Evolutionary conservation across 2,329 filamentous ascomycete genomes (phyloP).

Genomic region (Pseudogymnoascus sp.): DNA sequence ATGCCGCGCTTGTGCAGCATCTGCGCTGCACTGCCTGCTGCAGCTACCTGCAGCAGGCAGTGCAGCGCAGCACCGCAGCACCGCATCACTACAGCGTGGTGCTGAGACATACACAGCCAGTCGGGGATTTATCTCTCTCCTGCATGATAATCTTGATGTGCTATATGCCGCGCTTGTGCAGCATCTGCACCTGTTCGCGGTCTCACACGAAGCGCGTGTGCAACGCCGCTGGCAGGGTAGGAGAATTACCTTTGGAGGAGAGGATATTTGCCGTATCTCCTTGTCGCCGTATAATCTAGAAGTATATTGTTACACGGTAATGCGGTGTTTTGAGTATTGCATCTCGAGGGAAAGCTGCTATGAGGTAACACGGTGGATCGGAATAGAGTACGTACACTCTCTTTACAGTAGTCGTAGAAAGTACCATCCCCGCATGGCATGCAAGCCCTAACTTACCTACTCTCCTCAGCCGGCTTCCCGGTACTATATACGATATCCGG

Average conservation of each 20-base stretch:
- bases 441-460: neutral
- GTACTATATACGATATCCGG: neutral
- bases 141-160: too few relatives aligned
- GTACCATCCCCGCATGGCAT: neutral
- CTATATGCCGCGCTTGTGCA: too few relatives aligned
- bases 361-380: neutral
- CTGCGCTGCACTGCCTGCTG: too few relatives aligned
- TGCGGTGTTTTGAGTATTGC: neutral
- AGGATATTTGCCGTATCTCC: neutral
- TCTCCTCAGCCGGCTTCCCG: neutral
- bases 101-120: too few relatives aligned
- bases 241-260: too few relatives aligned
- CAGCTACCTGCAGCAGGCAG: too few relatives aligned
- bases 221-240: neutral
- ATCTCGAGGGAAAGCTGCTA: neutral
- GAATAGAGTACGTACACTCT: neutral
- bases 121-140: too few relatives aligned
- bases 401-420: neutral
- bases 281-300: neutral
- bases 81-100: too few relatives aligned
- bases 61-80: too few relatives aligned
- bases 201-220: neutral
- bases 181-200: too few relatives aligned
- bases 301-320: neutral
- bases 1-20: too few relatives aligned